Evolutionary conservation across 2,329 filamentous ascomycete genomes (phyloP), one percentile per base, ranked within the genome.

Genomic region (Diaporthe sp.): DNA sequence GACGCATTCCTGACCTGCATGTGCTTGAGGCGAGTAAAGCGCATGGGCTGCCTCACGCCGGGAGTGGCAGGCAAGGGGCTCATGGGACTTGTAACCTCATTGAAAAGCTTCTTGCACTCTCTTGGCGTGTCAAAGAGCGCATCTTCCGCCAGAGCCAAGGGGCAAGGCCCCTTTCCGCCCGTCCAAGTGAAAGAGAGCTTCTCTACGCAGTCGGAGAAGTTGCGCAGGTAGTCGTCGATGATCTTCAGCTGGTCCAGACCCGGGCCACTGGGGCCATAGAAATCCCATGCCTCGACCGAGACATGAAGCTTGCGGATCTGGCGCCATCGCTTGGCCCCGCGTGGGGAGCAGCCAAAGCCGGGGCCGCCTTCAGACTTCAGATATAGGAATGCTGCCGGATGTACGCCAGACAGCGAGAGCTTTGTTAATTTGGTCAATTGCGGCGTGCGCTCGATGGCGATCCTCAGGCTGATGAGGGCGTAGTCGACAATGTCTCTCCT

Each of bases 401-500:
- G 95, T 13, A 98, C 90, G 2, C 91, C 91, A 17, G 91, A 90
- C 2, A 98, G 88, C 0, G 94, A 94, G 4, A 98, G 88, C 76
- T 92, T 93, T 77, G 88, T 87, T 20, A 98, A 89, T 75, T 88
- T 89, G 70, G 86, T 87, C 67, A 97, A 85, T 37, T 75, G 44
- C 1, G 92, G 90, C 13, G 92, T 91, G 72, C 93, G 90, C 85
- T 98, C 95, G 42, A 97, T 85, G 17, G 95, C 93, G 78, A 98
- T 95, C 78, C 95, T 93, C 73, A 98, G 86, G 78, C 94, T 97
- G 82, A 97, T 95, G 77, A 98, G 91, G 5, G 95, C 95, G 81
- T 97, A 98, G 87, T 98, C 95, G 76, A 98, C 94, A 67, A 93
- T 92, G 83, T 92, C 92, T 65, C 94, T 90, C 51, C 95, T 90